These are phyloP conservation scores for Oryza australiensis DNA, from an alignment of 176 grass and related monocot genomes.

Conservation along the genomic window DNA sequence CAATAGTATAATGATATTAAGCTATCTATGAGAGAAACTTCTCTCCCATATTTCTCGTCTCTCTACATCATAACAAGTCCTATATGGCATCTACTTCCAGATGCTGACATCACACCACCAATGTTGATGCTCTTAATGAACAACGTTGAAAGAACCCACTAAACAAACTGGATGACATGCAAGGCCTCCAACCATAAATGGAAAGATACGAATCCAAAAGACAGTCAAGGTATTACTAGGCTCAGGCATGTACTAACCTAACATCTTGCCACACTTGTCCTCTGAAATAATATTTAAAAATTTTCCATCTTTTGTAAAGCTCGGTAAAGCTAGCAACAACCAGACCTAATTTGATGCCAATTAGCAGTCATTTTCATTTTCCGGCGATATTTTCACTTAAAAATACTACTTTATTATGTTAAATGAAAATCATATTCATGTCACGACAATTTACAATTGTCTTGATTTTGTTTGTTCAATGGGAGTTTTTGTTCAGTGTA, in stretches of 20 bases:
- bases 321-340: conserved; percentile 25
- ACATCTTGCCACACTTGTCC: conserved; percentile 16
- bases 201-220: conserved; percentile 3
- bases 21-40: too few relatives aligned
- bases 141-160: neutral
- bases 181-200: conserved; percentile 11
- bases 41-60: too few relatives aligned
- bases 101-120: too few relatives aligned
- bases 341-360: conserved; percentile 41
- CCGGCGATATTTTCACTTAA: neutral
- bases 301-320: conserved; percentile 39
- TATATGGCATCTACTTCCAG: too few relatives aligned
- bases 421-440: neutral
- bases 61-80: too few relatives aligned
- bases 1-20: too few relatives aligned
- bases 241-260: conserved; percentile 20
- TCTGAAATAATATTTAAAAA: conserved; percentile 26
- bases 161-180: conserved; percentile 1
- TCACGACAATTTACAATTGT: neutral
- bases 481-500: neutral
- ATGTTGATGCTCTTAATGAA: neutral
- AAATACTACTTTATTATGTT: neutral
- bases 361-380: conserved; percentile 36
- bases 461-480: neutral
- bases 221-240: neutral